Evolutionary conservation across 2,329 filamentous ascomycete genomes (phyloP), one percentile per base, ranked within the genome.

Genomic region (Ophiostoma himal-ulmi): DNA sequence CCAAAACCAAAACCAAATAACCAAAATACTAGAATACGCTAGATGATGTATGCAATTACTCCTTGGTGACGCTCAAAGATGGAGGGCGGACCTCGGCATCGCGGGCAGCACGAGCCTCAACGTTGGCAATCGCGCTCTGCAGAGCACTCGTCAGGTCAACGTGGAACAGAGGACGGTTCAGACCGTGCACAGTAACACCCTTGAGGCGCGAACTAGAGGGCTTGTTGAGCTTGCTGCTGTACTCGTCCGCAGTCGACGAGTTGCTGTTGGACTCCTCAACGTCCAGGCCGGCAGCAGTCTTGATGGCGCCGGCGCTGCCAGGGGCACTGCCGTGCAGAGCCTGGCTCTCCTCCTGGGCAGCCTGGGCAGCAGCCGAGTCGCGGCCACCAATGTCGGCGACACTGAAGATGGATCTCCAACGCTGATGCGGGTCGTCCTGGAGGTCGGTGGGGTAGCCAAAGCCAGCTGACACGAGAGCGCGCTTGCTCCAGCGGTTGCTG

Each of bases 331-430:
- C 13, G 22, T 70, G 69, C 64, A 78, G 76, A 74, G 81, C 84
- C 76, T 87, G 84, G 76, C 90, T 90, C 69, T 85, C 84, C 36
- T 84, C 81, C 36, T 84, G 81, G 75, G 94, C 90, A 0, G 91
- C 91, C 8, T 83, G 83, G 0, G 87, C 87, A 0, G 90, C 90
- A 0, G 91, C 91, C 5, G 89, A 92, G 69, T 88, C 81, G 5
- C 83, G 82, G 26, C 93, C 90, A 73, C 92, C 78, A 73, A 96
- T 88, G 77, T 97, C 93, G 1, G 94, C 92, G 30, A 98, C 93
- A 77, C 88, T 93, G 83, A 97, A 98, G 74, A 98, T 93, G n/a
- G 93, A 92, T 78, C 92, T 94, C 94, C 94, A 98, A 71, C 91
- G 86, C 73, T 87, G 84, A 75, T 86, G 85, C 7, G 83, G 79